Evolutionary conservation across 1,139 yeast species (phyloP).

Genomic region (Diutina neorugosa): DNA sequence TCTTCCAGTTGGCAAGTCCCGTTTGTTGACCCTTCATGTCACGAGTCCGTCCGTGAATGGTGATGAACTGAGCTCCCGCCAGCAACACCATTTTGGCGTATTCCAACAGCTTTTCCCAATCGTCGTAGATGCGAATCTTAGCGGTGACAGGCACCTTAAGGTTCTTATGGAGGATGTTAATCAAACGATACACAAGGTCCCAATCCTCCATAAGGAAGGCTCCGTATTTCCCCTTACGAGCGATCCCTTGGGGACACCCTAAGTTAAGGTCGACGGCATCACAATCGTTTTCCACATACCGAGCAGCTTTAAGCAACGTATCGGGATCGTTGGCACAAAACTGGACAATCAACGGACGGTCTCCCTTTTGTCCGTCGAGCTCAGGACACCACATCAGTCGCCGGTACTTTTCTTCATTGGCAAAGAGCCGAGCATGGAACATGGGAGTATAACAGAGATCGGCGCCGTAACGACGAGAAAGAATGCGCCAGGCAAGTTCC

Average conservation of each 20-base stretch:
- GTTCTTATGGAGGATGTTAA: conserved; percentile 60
- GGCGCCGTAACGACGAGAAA: conserved; percentile 85
- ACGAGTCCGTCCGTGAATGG: conserved; percentile 91
- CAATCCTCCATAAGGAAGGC: conserved; percentile 96
- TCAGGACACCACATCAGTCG: conserved; percentile 55
- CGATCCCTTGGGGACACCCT: conserved; percentile 98
- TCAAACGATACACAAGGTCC: conserved; percentile 66
- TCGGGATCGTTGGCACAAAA: conserved; percentile 96
- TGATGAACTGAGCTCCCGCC: conserved; percentile 93
- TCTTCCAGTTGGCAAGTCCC: conserved; percentile 90
- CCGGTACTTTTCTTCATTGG: conserved; percentile 73
- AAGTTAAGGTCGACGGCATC: conserved; percentile 93
- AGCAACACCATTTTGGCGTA: conserved; percentile 86
- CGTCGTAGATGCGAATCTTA: conserved; percentile 83
- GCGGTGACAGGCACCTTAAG: conserved; percentile 88
- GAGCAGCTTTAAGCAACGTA: conserved; percentile 68
- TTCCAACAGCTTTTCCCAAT: conserved; percentile 67
- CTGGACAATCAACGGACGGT: conserved; percentile 83
- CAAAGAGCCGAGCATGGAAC: conserved; percentile 88
- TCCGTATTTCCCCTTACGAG: conserved; percentile 88
- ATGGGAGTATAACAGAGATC: conserved; percentile 92
- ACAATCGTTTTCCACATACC: conserved; percentile 66
- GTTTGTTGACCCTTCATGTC: conserved; percentile 97
- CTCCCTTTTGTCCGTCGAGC: conserved; percentile 59
- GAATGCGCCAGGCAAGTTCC: conserved; percentile 88